Evolutionary conservation across 1,284 basidiomycete genomes (phyloP).

Genomic region (Pisolithus thermaeus): DNA sequence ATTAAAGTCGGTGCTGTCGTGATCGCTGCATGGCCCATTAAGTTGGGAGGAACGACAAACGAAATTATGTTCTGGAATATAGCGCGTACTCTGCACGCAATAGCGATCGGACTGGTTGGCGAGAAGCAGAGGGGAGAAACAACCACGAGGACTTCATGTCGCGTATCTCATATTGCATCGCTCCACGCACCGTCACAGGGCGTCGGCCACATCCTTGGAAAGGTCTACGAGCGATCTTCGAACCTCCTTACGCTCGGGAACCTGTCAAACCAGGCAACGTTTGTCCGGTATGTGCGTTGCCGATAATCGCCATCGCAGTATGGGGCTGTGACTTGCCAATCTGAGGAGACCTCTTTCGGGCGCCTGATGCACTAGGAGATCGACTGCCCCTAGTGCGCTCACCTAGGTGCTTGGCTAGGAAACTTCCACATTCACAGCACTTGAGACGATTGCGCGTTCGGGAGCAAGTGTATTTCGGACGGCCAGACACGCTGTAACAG

Average conservation of each 20-base stretch:
- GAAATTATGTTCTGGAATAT: conserved; percentile 26
- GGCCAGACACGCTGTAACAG: background rate
- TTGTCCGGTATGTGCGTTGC: background rate
- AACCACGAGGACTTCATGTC: conserved; percentile 32
- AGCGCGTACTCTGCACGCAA: conserved; percentile 29
- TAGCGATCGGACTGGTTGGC: conserved; percentile 30
- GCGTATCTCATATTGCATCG: conserved; percentile 32
- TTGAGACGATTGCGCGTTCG: background rate
- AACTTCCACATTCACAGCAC: conserved; percentile 2
- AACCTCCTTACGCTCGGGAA: conserved; percentile 10
- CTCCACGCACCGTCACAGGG: conserved; percentile 26
- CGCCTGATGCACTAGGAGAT: too few relatives aligned
- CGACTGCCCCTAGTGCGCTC: too few relatives aligned
- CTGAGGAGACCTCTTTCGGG: too few relatives aligned
- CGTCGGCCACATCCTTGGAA: conserved; percentile 19
- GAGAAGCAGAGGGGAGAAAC: conserved; percentile 28
- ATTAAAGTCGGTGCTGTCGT: conserved; percentile 19
- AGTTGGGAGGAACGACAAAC: conserved; percentile 21
- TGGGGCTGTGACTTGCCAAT: background rate
- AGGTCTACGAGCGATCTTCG: conserved; percentile 18
- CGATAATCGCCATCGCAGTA: background rate
- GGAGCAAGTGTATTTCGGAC: background rate
- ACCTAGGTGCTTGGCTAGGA: background rate
- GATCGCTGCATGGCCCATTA: conserved; percentile 26
- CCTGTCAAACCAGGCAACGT: too few relatives aligned